These are phyloP conservation scores for Oryza glumipatula DNA, from an alignment of 176 grass and related monocot genomes.

Conservation along the genomic window DNA sequence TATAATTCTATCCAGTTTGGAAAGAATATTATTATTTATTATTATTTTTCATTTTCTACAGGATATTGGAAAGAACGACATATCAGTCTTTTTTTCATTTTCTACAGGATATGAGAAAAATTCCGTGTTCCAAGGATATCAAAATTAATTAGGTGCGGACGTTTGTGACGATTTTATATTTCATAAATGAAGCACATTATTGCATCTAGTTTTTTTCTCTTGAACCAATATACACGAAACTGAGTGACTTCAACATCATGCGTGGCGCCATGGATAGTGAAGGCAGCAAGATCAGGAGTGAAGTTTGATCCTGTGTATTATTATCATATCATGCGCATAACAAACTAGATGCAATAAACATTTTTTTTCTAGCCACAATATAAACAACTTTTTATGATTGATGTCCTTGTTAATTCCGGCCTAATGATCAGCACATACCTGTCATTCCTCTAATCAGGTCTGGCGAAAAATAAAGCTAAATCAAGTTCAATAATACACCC, in stretches of 20 bases:
- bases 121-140: no score
- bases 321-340: neutral
- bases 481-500: conserved; percentile 15
- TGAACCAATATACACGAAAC: neutral
- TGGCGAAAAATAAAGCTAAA: neutral
- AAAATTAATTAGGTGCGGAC: no score
- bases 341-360: neutral
- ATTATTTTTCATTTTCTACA: no score
- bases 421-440: neutral
- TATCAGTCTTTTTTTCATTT: no score
- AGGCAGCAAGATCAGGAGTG: neutral
- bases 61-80: no score
- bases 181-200: neutral
- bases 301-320: neutral
- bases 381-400: neutral
- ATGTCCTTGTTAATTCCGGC: neutral
- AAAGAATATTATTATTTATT: no score
- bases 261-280: neutral
- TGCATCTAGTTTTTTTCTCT: neutral
- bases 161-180: neutral
- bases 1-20: no score
- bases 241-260: neutral
- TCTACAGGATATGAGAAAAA: no score
- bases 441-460: conserved; percentile 27
- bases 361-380: neutral